A percentile compares a stretch with the other conserved stretches of the same genome.
phyloP scores from a whole-genome alignment of 169 alveolate genomes.

The Eimeria falciformis region DNA sequence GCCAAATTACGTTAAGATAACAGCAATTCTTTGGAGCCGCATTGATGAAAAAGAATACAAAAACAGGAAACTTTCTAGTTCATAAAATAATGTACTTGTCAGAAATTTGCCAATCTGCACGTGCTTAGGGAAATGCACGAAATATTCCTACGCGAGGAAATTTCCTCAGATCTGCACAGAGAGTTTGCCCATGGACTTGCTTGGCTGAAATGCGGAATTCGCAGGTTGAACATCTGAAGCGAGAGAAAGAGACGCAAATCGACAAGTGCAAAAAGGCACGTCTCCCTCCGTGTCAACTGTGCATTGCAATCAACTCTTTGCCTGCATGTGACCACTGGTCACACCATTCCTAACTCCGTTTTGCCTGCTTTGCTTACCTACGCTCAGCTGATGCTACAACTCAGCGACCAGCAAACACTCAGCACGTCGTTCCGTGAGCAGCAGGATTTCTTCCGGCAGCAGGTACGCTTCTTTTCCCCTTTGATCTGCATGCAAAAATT shows the following conservation, averaged over 20 bases:
- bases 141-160: no score
- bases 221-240: constrained; percentile 17
- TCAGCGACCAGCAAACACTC: not conserved
- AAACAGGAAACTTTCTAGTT: not conserved
- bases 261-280: constrained; percentile 14
- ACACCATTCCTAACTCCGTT: no score
- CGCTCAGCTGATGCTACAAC: constrained; percentile 11
- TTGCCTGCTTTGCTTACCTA: not conserved
- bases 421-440: constrained; percentile 11
- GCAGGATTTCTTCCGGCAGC: not conserved
- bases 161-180: no score
- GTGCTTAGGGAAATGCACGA: no score
- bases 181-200: no score
- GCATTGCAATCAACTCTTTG: not conserved
- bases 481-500: no score
- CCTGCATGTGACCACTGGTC: no score
- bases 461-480: not conserved
- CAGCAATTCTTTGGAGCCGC: not conserved
- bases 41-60: not conserved
- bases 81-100: not conserved
- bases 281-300: not conserved
- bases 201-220: no score
- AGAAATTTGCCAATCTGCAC: not conserved
- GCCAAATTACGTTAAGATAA: not conserved
- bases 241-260: constrained; percentile 1